Evolutionary conservation across 1,284 basidiomycete genomes (phyloP), one percentile per base, ranked within the genome.

Genomic region (Cutaneotrichosporon cavernicola): DNA sequence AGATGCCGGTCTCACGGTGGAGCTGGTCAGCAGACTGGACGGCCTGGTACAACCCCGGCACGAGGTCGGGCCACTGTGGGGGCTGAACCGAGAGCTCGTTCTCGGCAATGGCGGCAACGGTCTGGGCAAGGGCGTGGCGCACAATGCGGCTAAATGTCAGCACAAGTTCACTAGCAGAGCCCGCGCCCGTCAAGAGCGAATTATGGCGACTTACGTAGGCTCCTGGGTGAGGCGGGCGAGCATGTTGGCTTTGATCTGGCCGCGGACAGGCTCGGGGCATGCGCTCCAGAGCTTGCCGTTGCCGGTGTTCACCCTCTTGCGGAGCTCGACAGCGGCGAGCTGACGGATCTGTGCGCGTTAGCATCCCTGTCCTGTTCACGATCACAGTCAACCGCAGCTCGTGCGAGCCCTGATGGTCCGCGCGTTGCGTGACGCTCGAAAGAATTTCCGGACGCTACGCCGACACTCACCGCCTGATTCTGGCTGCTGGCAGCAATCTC

Each of bases 271-370:
- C 75, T 86, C 85, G 51, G 87, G 81, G 62, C 93, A 86, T 72
- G 87, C 84, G 47, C 87, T 84, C 96, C 97, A 98, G 47, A 95
- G 82, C 78, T 87, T 88, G 61, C 90, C 90, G 71, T 89, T 90
- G 74, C 89, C 89, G 78, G 88, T 86, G 31, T 85, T 81, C 64
- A 99, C 86, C 67, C 96, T 90, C 85, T 99, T 99, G 71, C 97
- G 86, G 75, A 98, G 85, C 83, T 99, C 97, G 64, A 99, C 95
- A n/a, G 95, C 93, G 58, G 95, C 92, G 26, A 99, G 87, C 87
- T 99, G 97, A 62, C 96, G 91, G 66, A 97, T 89, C 93, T 97
- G 69, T 9, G 9, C 16, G 10, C 18, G 38, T 55, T 22, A 56
- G 58, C 36, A 34, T 50, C 47, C 21, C 7, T 21, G n/a, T 26